Conservation (phyloP, 768 basidiomycete genomes). For the Amanita fuliginea region DNA sequence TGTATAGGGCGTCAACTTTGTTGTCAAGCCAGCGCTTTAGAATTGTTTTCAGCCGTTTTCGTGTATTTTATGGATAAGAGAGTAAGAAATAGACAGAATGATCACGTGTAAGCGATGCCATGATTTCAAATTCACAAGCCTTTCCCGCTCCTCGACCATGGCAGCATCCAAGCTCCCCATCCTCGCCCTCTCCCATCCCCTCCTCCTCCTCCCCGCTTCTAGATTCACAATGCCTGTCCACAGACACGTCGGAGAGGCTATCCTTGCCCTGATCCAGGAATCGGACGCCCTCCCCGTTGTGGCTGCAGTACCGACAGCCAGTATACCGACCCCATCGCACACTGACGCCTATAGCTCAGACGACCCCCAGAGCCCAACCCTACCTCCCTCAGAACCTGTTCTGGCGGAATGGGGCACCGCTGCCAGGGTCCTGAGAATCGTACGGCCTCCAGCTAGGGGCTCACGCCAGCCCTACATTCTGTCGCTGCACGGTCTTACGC, state of each 20-base stretch:
- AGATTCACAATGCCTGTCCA: conserved; percentile 59
- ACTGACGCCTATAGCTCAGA: conserved; percentile 11
- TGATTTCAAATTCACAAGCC: background rate
- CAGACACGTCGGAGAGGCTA: conserved; percentile 45
- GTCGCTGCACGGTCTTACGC: conserved; percentile 60
- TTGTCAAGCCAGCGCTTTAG: conserved; percentile 11
- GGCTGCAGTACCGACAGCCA: conserved; percentile 46
- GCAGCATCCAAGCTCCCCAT: conserved; percentile 48
- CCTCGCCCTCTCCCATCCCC: conserved; percentile 59
- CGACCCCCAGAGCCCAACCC: background rate
- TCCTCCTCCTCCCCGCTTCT: conserved; percentile 66
- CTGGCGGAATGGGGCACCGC: conserved; percentile 55
- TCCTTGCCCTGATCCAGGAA: conserved; percentile 58
- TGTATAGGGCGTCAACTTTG: conserved; percentile 24
- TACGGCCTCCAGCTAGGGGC: conserved; percentile 46
- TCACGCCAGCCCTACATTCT: conserved; percentile 54
- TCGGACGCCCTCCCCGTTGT: conserved; percentile 61
- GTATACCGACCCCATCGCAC: too few species aligned
- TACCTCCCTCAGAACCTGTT: conserved; percentile 10
- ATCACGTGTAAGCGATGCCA: background rate
- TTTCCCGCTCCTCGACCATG: conserved; percentile 15
- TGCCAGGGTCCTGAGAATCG: conserved; percentile 60
- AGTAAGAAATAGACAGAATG: background rate
- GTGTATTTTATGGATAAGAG: background rate
- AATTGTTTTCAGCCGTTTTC: background rate